Evolutionary conservation across 768 basidiomycete species (phyloP).

Genomic region (Pleurotus pulmonarius): DNA sequence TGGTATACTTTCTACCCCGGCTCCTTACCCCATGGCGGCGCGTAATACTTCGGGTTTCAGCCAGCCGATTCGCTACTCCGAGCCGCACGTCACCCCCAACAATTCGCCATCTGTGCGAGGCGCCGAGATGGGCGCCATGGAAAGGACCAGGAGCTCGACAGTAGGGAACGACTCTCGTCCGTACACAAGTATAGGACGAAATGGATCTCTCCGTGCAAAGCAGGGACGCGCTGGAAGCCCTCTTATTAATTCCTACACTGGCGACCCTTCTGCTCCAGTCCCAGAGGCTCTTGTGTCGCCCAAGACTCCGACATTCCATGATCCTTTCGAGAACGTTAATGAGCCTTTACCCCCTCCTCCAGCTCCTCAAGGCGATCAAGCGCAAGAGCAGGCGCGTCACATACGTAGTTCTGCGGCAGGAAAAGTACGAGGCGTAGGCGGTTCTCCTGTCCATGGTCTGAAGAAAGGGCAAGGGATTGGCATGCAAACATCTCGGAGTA

Average conservation of each 20-base stretch:
- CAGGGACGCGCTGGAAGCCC: not conserved
- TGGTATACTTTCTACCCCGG: no score
- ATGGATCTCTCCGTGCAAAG: not conserved
- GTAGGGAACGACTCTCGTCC: slow-evolving; percentile 2
- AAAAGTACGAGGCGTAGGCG: not conserved
- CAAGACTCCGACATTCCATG: not conserved
- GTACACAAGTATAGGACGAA: not conserved
- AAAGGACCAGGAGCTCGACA: not conserved
- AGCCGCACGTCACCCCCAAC: not conserved
- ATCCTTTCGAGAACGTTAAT: no score
- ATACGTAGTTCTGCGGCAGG: not conserved
- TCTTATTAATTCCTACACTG: not conserved
- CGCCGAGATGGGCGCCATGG: not conserved
- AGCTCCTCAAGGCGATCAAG: not conserved
- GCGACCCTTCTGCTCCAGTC: not conserved
- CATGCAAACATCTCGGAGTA: not conserved
- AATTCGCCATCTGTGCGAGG: not conserved
- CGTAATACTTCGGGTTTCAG: no score
- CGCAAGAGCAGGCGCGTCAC: not conserved
- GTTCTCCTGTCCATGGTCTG: not conserved
- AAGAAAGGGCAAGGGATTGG: not conserved
- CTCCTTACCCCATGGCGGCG: no score
- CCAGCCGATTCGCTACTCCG: not conserved
- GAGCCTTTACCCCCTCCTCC: not conserved
- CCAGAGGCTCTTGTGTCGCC: not conserved